Conservation (phyloP, 2,329 filamentous ascomycete genomes). For the Cordyceps pruinosa region DNA sequence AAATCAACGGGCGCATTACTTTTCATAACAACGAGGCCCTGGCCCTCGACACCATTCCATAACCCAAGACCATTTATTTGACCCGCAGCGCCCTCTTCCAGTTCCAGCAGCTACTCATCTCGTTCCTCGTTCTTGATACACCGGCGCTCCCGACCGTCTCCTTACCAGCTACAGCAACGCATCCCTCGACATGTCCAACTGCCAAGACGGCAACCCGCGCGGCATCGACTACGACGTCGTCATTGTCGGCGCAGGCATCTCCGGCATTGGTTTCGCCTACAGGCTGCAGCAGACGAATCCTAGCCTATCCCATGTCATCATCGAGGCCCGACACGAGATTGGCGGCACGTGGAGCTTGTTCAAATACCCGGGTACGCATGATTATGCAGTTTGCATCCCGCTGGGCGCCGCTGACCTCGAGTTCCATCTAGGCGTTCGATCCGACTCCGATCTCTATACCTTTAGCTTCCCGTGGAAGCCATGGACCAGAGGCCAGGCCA, state of each 20-base stretch:
- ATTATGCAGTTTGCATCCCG: neutral
- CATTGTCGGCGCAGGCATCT: conserved; percentile 67
- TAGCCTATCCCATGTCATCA: conserved; percentile 52
- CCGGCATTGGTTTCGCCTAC: conserved; percentile 69
- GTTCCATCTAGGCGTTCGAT: conserved; percentile 47
- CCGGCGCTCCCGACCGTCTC: no score
- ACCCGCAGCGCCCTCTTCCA: neutral
- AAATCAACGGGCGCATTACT: neutral
- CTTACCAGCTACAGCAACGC: neutral
- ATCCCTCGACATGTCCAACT: neutral
- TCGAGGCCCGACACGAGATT: conserved; percentile 60
- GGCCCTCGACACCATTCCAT: neutral
- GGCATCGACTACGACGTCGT: conserved; percentile 42
- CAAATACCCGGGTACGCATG: conserved; percentile 48
- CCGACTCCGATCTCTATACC: conserved; percentile 54
- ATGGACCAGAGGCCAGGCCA: conserved; percentile 47
- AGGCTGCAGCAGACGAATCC: conserved; percentile 54
- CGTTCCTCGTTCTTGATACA: neutral
- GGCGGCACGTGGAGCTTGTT: conserved; percentile 79
- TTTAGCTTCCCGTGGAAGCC: conserved; percentile 65
- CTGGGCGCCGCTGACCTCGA: neutral
- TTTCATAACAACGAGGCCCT: neutral
- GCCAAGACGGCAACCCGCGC: neutral
- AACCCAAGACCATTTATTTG: neutral
- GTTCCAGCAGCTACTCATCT: neutral